Conservation (phyloP, 257 asterid species). For the Nicotiana otophora region DNA sequence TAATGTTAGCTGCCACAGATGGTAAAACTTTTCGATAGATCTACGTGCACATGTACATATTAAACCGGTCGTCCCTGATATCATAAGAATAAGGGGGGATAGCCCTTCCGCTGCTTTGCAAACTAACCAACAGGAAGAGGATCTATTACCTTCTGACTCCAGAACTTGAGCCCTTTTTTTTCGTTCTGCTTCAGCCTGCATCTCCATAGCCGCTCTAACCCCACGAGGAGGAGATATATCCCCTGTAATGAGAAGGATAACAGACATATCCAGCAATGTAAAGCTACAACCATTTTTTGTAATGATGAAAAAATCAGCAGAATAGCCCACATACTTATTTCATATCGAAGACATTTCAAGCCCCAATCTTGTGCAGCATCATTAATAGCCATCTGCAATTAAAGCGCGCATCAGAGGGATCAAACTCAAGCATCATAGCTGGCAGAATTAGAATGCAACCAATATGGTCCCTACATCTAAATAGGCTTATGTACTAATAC, state of each 20-base stretch:
- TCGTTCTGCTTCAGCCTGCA: conserved; percentile 99
- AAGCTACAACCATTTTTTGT: not conserved
- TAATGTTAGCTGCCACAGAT: not conserved
- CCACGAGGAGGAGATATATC: conserved; percentile 92
- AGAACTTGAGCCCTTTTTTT: conserved; percentile 84
- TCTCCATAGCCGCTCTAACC: conserved; percentile 89
- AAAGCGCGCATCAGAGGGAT: conserved; percentile 6
- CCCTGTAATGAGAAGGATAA: conserved; percentile 35
- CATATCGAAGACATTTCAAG: conserved; percentile 83
- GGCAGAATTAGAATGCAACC: not conserved
- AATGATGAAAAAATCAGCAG: not conserved
- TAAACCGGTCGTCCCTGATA: not conserved
- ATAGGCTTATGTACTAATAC: not conserved
- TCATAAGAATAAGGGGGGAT: not conserved
- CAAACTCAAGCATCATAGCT: not conserved
- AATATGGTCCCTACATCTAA: not conserved
- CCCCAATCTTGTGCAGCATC: conserved; percentile 94
- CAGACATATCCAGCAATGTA: not conserved
- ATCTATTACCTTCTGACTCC: conserved; percentile 74
- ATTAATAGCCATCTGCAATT: conserved; percentile 64
- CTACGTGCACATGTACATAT: not conserved
- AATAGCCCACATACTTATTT: conserved; percentile 66
- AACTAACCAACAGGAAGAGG: conserved; percentile 1
- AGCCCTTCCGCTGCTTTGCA: not conserved
- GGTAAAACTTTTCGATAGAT: not conserved